Percentiles rank a stretch among this genome's conserved stretches.
phyloP scores from a whole-genome alignment of 208 protist genomes.

The Strigomonas galati region DNA sequence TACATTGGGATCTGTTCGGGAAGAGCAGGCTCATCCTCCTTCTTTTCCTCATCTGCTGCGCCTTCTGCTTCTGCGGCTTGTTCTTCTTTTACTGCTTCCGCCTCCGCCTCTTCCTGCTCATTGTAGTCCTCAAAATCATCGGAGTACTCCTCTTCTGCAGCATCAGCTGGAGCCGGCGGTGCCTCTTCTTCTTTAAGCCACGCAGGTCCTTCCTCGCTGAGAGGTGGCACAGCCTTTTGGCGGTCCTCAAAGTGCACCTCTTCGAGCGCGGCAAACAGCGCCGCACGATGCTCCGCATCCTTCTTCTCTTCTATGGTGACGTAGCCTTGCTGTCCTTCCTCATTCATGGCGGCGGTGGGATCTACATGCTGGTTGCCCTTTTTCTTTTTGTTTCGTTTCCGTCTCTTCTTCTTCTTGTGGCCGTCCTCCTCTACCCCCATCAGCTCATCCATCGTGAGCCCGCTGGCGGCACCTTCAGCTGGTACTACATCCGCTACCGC shows the following conservation, averaged over 20 bases:
- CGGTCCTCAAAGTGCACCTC: not conserved
- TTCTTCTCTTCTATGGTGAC: not conserved
- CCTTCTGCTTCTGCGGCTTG: too few species aligned
- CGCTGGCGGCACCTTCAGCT: not conserved
- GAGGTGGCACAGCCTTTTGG: not conserved
- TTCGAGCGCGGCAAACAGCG: slow-evolving; percentile 2
- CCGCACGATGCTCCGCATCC: not conserved
- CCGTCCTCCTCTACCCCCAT: slow-evolving; percentile 5
- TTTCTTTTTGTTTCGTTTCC: slow-evolving; percentile 3
- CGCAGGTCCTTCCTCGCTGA: slow-evolving; percentile 3
- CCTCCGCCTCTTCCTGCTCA: not conserved
- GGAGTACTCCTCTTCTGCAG: slow-evolving; percentile 27
- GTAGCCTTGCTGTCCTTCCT: not conserved
- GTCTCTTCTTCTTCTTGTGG: slow-evolving; percentile 1
- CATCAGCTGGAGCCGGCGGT: not conserved
- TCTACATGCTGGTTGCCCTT: not conserved
- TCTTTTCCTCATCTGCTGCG: not conserved
- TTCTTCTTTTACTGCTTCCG: too few species aligned
- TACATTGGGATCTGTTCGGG: too few species aligned
- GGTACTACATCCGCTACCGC: not conserved
- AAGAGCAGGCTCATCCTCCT: not conserved
- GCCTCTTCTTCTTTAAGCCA: slow-evolving; percentile 25
- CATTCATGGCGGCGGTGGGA: not conserved
- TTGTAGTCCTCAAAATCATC: slow-evolving; percentile 53
- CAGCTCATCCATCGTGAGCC: slow-evolving; percentile 11